Base-by-base conservation (phyloP, 768 basidiomycete genomes). In the Filobasidium wieringae region DNA sequence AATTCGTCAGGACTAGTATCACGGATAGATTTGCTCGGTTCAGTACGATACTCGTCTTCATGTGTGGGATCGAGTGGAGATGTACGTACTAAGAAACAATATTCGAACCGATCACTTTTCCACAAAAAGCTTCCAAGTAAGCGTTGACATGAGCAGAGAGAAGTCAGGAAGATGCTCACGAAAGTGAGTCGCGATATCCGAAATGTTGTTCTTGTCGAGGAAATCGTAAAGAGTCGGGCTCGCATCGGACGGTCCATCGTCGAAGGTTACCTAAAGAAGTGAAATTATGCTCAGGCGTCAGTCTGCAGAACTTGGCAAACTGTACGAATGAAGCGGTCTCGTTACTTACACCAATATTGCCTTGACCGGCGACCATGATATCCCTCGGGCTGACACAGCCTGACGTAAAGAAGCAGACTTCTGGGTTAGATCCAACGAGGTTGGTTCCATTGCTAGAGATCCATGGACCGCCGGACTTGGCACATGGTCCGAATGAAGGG, bases 371-470 rank as follows among this genome's bases (percentile, higher is more conserved):
- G 60, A 91, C 81, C 81, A 84, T 85, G 51, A 87, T 68, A 62
- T 88, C 86, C 9, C 79, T 81, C 4, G 77, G 62, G 41, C 76
- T 78, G 51, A 68, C 69, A 70, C 87, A 90, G 66, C 82, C 80
- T 75, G 81, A 84, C 0, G 84, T 85, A 24, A 84, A 78, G 1
- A 88, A 88, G 74, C 89, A 93, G 61, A 93, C 79, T 8, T 76
- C 62, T 8, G 78, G 69, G 62, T 81, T 75, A 41, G 61, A 65
- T 8, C 59, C 59, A 11, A 40, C 24, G 29, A 80, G 68, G 7
- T 24, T 22, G 7, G 43, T 5, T 45, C 63, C 67, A 12, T 65
- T 53, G 7, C 61, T 53, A 4, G 17, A 19, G n/a, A 17, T 17
- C 60, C 72, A 76, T 2, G 62, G 55, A 26, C 69, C 72, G 52